A percentile compares a stretch with the other conserved stretches of the same genome.
phyloP scores from a whole-genome alignment of 192 early-diverging fungal species.

The Spinellus fusiger region DNA sequence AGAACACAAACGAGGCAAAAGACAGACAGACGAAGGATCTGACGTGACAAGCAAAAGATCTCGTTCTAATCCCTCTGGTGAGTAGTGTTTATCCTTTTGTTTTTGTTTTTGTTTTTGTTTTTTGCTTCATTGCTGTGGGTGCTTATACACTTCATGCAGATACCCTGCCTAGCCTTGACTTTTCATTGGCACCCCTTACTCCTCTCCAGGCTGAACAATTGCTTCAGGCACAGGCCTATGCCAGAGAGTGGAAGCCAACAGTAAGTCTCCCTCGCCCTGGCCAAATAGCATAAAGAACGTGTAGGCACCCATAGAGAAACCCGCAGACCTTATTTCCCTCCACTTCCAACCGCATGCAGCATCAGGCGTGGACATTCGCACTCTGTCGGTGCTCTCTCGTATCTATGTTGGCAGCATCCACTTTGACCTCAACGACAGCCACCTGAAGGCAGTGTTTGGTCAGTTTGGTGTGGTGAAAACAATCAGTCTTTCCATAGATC shows the following conservation, averaged over 20 bases:
- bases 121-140: too few relatives aligned
- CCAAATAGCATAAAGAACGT: too few relatives aligned
- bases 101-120: too few relatives aligned
- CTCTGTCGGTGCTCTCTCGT: constrained; percentile 28
- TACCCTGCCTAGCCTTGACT: neutral
- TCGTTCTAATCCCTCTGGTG: neutral
- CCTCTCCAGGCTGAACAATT: neutral
- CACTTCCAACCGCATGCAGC: constrained; percentile 21
- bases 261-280: too few relatives aligned
- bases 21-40: neutral
- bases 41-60: neutral
- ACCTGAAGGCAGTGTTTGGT: constrained; percentile 69
- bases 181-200: neutral
- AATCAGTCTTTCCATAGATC: constrained; percentile 77
- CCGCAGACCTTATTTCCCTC: constrained; percentile 8
- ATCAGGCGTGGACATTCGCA: constrained; percentile 27
- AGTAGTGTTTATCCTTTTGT: too few relatives aligned
- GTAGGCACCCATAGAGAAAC: neutral
- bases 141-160: neutral
- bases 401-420: constrained; percentile 34
- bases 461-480: constrained; percentile 75
- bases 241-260: neutral
- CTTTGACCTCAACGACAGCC: constrained; percentile 77
- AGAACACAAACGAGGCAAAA: neutral
- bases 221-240: neutral